Conservation (phyloP, 2,329 filamentous ascomycete genomes). For the Sphaerulina musiva region DNA sequence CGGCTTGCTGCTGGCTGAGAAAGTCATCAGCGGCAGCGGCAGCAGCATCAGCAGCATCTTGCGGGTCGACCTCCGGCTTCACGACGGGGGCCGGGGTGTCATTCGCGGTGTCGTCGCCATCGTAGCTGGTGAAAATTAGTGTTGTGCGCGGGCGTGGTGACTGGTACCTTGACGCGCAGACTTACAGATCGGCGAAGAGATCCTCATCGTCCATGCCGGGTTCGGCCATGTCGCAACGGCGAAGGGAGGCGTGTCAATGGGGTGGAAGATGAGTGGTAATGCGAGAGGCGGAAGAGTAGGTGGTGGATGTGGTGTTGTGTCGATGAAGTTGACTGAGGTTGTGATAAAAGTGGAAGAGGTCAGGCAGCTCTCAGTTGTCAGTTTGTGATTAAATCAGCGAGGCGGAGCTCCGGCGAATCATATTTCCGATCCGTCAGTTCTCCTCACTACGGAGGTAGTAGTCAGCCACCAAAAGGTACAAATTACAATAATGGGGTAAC, state of each 20-base stretch:
- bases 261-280: background rate
- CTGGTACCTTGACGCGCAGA: background rate
- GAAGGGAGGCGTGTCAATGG: constrained; percentile 14
- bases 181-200: constrained; percentile 91
- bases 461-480: too few species aligned
- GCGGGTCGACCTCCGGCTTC: constrained; percentile 19
- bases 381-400: background rate
- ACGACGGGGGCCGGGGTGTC: constrained; percentile 13
- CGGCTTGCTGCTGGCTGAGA: constrained; percentile 3
- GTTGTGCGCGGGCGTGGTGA: background rate
- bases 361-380: background rate
- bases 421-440: too few species aligned
- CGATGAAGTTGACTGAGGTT: background rate
- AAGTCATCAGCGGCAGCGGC: constrained; percentile 9
- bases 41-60: constrained; percentile 12
- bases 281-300: background rate
- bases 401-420: too few species aligned
- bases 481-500: too few species aligned
- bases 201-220: constrained; percentile 78
- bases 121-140: constrained; percentile 27
- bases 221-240: constrained; percentile 59
- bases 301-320: background rate
- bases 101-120: constrained; percentile 58
- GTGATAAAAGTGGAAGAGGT: background rate
- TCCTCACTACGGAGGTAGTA: too few species aligned